Base-by-base conservation (phyloP, 129 eudicot genomes). In the Saposhnikovia divaricata region DNA sequence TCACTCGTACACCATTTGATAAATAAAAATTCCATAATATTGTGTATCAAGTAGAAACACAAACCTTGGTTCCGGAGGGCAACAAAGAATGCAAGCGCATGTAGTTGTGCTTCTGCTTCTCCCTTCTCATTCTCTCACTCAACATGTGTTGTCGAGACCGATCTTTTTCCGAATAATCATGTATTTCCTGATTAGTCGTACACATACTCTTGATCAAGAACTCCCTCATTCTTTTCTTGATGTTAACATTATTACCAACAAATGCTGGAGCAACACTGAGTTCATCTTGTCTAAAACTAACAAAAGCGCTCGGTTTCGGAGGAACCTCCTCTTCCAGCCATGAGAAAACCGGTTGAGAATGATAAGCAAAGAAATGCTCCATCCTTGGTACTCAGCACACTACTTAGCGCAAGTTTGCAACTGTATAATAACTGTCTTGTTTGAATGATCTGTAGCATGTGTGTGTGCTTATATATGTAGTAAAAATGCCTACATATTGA, bases 21-120 rank as follows among this genome's bases (percentile, higher is more conserved):
- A 51, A 14, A 5, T 51, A 31, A 0, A 31, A 31, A 4, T 51
- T 18, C 23, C 25, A 19, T 53, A 4, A 53, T 53, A 19, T n/a
- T n/a, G 1, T 21, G 6, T 23, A 9, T 2, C 2, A 53, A n/a
- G 12, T 9, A 2, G 11, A 25, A 61, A 61, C 34, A 53, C 81
- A 21, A 74, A 80, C 89, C 89, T 86, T 86, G 43, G 89, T 86
- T 44, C 85, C 85, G 9, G 75, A 42, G 27, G 87, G 87, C 80
- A 86, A 75, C 48, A 83, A 39, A n/a, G 83, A 74, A 57, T 83
- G 86, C 82, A 86, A 74, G 42, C 47, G 69, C 37, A 51, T 27
- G n/a, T 72, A 86, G 38, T 79, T 77, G n/a, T 78, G 77, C 79
- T 69, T 86, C 78, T 86, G 86, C 75, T 81, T 86, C 79, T 78